These are phyloP conservation scores for Thalassiosira exigua DNA, from an alignment of 352 stramenopile genomes.

Conservation along the genomic window DNA sequence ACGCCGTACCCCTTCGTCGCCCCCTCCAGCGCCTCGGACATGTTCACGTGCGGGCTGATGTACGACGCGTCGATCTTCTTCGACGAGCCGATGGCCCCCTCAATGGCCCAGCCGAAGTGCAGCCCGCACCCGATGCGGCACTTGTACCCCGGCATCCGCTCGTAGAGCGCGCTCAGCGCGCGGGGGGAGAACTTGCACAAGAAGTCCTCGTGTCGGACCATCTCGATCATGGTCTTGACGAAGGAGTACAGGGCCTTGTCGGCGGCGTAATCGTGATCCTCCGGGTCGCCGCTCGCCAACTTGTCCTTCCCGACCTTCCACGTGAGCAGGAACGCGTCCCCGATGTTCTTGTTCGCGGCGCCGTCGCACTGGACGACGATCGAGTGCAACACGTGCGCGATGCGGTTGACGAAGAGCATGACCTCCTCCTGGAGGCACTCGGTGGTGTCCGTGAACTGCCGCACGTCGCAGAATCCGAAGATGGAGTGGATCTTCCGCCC, in stretches of 20 bases:
- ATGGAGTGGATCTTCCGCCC: conserved; percentile 87
- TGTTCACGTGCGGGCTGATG: conserved; percentile 92
- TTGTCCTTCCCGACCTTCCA: conserved; percentile 87
- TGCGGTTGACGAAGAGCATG: conserved; percentile 90
- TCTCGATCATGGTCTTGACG: conserved; percentile 68
- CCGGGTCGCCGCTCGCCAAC: conserved; percentile 62
- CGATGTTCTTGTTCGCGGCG: conserved; percentile 85
- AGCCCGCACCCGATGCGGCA: conserved; percentile 92
- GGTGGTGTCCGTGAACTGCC: conserved; percentile 89
- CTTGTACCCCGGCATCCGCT: conserved; percentile 71
- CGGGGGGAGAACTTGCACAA: conserved; percentile 70
- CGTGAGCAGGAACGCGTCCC: conserved; percentile 89
- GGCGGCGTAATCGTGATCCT: conserved; percentile 48
- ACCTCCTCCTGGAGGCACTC: conserved; percentile 90
- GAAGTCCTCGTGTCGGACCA: conserved; percentile 71
- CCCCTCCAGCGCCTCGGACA: conserved; percentile 59
- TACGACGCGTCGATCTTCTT: conserved; percentile 96
- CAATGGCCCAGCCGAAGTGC: conserved; percentile 93
- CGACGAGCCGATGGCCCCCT: conserved; percentile 92
- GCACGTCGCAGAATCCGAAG: conserved; percentile 90
- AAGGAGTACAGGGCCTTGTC: conserved; percentile 67
- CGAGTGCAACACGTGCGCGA: conserved; percentile 87
- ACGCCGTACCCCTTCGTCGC: conserved; percentile 62
- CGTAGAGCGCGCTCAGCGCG: conserved; percentile 63
- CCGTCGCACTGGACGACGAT: conserved; percentile 76